A percentile compares a stretch with the other conserved stretches of the same genome.
phyloP scores from a whole-genome alignment of 441 rosid genomes.

The Adansonia rubrostipa region DNA sequence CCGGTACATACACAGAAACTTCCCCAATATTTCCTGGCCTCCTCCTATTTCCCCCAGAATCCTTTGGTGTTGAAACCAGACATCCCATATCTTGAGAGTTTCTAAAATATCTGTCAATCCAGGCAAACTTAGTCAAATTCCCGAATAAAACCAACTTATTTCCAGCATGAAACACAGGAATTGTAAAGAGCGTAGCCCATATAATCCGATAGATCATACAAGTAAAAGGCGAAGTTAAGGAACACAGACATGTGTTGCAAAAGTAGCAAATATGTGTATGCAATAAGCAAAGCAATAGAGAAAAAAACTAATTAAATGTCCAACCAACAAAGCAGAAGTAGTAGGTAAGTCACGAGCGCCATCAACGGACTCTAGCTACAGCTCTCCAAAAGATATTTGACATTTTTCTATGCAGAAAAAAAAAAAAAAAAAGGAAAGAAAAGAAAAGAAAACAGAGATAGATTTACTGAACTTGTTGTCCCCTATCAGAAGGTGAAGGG shows the following conservation, averaged over 20 bases:
- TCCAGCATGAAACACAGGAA: constrained; percentile 15
- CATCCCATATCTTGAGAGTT: constrained; percentile 79
- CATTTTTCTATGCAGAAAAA: background rate
- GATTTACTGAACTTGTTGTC: constrained; percentile 44
- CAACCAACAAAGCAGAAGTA: constrained; percentile 58
- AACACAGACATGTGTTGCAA: constrained; percentile 35
- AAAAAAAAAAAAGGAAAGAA: background rate
- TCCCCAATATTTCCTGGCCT: constrained; percentile 87
- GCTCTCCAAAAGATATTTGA: constrained; percentile 37
- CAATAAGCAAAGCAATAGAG: constrained; percentile 29
- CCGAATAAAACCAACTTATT: constrained; percentile 19
- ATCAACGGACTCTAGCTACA: constrained; percentile 44
- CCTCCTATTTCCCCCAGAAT: constrained; percentile 74
- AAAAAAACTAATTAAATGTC: constrained; percentile 43
- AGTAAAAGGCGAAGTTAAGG: constrained; percentile 26
- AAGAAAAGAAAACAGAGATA: constrained; percentile 8
- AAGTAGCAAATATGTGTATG: constrained; percentile 30
- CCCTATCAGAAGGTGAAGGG: constrained; percentile 43
- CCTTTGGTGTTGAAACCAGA: constrained; percentile 76
- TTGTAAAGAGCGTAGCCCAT: constrained; percentile 16
- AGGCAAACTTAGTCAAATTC: constrained; percentile 30
- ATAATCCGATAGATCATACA: constrained; percentile 20
- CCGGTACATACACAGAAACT: constrained; percentile 85
- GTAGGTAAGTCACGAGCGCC: constrained; percentile 66
- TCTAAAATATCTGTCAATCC: constrained; percentile 42